Base-by-base conservation (phyloP, 1,284 basidiomycete genomes). In the Phellinidium pouzarii region DNA sequence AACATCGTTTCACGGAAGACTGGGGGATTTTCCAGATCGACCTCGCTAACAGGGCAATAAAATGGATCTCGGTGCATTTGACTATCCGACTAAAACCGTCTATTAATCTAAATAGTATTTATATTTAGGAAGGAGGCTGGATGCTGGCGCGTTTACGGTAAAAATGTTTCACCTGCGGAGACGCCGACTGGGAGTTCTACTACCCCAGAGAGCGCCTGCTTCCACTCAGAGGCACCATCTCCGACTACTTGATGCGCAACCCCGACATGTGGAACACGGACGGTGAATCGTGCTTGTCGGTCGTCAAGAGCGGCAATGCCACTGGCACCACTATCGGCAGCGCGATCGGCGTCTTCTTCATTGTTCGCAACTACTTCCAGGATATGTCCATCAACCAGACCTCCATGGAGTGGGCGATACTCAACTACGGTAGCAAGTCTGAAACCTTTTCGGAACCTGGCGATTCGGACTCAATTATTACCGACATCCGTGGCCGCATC, bases 31-130 rank as follows among this genome's bases (percentile, higher is more conserved):
- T 74, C 60, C 49, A 67, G 57, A 57, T 70, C 19, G 54, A 66
- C 59, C 44, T 62, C 36, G 17, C 55, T 57, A 71, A 64, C 54
- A 64, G 50, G 71, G 71, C 20, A 75, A 71, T 31, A 58, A 69
- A 23, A 62, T 74, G 12, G 64, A 71, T 55, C 58, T 72, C 1
- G 71, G 71, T 72, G 49, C 56, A 59, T 59, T 58, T 59, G 36
- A 60, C 69, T 55, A 40, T 61, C 62, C 62, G 52, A 65, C 52
- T 55, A 63, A 63, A 59, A 55, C 29, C 60, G 61, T 53, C 55
- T 61, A 58, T 57, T 46, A 59, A 45, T 11, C 64, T 54, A 51
- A 37, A 29, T 42, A 14, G 26, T 50, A 29, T 43, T 57, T 53
- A 56, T 51, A 50, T 63, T 59, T 68, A 17, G 60, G 63, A 19